phyloP scores from a whole-genome alignment of 2,329 filamentous ascomycete genomes.

The Ophioceras dolichostomum region DNA sequence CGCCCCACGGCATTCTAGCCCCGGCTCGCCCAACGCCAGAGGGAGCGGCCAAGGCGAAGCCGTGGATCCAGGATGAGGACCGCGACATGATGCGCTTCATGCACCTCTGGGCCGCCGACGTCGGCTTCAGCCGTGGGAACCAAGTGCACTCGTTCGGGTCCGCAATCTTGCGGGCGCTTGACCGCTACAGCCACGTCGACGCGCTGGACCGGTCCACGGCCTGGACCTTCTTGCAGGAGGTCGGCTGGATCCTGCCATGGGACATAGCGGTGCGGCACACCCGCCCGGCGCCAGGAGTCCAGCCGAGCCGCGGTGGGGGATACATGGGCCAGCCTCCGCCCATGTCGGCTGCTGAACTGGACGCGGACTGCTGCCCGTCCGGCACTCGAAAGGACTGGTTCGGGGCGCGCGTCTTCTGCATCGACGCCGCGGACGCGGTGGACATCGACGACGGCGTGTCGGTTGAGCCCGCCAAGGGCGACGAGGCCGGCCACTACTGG shows the following conservation, averaged over 20 bases:
- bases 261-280: conserved; percentile 55
- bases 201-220: conserved; percentile 32
- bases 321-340: conserved; percentile 15
- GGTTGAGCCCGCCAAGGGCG: conserved; percentile 48
- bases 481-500: conserved; percentile 48
- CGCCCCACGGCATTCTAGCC: conserved; percentile 10
- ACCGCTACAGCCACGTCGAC: conserved; percentile 42
- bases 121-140: conserved; percentile 37
- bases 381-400: conserved; percentile 46
- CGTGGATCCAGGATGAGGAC: conserved; percentile 23
- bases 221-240: conserved; percentile 62
- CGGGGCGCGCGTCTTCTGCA: conserved; percentile 53
- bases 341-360: conserved; percentile 14
- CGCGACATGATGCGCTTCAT: conserved; percentile 53
- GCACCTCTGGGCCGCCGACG: conserved; percentile 51
- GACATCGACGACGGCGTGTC: conserved; percentile 76
- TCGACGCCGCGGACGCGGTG: conserved; percentile 52
- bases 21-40: conserved; percentile 8
- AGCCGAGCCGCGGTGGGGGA: conserved; percentile 20
- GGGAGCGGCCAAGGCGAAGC: background rate
- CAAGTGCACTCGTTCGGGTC: conserved; percentile 50
- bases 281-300: conserved; percentile 36
- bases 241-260: conserved; percentile 59
- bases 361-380: conserved; percentile 31
- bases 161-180: conserved; percentile 47